Base-by-base conservation (phyloP, 257 asterid species). In the Parsonsia alboflavescens region DNA sequence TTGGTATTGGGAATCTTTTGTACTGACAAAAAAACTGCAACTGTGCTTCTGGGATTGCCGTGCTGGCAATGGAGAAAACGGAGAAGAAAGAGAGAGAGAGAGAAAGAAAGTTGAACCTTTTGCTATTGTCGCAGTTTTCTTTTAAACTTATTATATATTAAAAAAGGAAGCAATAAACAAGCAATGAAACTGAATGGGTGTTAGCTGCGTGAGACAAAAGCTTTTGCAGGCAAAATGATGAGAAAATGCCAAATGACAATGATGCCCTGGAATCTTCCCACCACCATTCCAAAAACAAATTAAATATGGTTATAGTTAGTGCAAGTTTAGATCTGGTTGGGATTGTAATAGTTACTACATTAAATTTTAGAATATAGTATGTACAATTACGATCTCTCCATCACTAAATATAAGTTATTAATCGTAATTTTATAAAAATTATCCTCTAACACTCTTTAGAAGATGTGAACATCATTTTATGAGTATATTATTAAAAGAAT, bases 151-250 rank as follows among this genome's bases (percentile, higher is more conserved):
- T 33, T 33, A 33, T 33, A 1, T 33, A 33, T 33, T 33, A 50
- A 50, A 50, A 58, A 61, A 77, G 63, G 17, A n/a, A 21, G 54
- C 48, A 72, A 33, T 15, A 10, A 66, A 28, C 39, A 21, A 53
- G 56, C 30, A 12, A 50, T 4, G 17, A 52, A 56, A 71, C 74
- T 7, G 67, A 36, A 28, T 41, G 22, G 62, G 52, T 24, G n/a
- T 26, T 56, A 50, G 22, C 73, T 50, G 52, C 50, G 72, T 48
- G 71, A 77, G 77, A 77, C 79, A 70, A 74, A 81, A 70, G 77
- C 74, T 44, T 73, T 45, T 71, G 54, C 71, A 73, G 84, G 71
- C 77, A 10, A 33, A 42, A 59, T 58, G n/a, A 70, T 70, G 49
- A 49, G 61, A 50, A 69, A 46, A 69, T 50, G 74, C 42, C 74